phyloP scores from a whole-genome alignment of 2,329 filamentous ascomycete species.

The Aspergillus awamori region DNA sequence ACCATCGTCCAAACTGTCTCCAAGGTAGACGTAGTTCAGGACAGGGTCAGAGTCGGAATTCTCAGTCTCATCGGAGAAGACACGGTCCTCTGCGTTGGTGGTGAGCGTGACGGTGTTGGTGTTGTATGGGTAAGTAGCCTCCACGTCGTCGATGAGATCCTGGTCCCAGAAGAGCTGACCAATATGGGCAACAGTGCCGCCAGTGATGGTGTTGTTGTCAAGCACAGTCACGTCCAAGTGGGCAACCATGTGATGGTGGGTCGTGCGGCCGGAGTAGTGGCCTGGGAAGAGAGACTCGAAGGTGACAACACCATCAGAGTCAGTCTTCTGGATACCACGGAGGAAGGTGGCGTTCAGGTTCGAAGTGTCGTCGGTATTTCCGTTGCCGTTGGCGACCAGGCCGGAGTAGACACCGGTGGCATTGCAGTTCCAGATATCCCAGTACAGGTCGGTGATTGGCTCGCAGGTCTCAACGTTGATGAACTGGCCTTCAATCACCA shows the following conservation, averaged over 20 bases:
- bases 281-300: slow-evolving; percentile 50
- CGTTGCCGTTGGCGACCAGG: slow-evolving; percentile 28
- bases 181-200: slow-evolving; percentile 57
- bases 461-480: slow-evolving; percentile 45
- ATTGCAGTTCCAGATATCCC: slow-evolving; percentile 44
- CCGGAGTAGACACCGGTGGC: slow-evolving; percentile 33
- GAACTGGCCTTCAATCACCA: slow-evolving; percentile 45
- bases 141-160: slow-evolving; percentile 54
- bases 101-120: slow-evolving; percentile 21
- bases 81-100: slow-evolving; percentile 19
- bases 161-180: slow-evolving; percentile 66
- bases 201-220: slow-evolving; percentile 43
- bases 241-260: slow-evolving; percentile 34
- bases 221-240: slow-evolving; percentile 34
- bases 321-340: slow-evolving; percentile 47
- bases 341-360: slow-evolving; percentile 46
- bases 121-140: slow-evolving; percentile 44
- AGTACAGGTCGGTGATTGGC: slow-evolving; percentile 37
- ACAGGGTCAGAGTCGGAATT: slow-evolving; percentile 21
- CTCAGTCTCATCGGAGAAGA: slow-evolving; percentile 19
- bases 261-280: slow-evolving; percentile 44
- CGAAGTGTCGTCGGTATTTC: slow-evolving; percentile 28
- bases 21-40: slow-evolving; percentile 20
- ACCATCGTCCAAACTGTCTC: slow-evolving; percentile 17
- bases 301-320: slow-evolving; percentile 45